These are phyloP conservation scores for Microsporum ferrugineum DNA, from an alignment of 2,329 filamentous ascomycete species.

Conservation along the genomic window DNA sequence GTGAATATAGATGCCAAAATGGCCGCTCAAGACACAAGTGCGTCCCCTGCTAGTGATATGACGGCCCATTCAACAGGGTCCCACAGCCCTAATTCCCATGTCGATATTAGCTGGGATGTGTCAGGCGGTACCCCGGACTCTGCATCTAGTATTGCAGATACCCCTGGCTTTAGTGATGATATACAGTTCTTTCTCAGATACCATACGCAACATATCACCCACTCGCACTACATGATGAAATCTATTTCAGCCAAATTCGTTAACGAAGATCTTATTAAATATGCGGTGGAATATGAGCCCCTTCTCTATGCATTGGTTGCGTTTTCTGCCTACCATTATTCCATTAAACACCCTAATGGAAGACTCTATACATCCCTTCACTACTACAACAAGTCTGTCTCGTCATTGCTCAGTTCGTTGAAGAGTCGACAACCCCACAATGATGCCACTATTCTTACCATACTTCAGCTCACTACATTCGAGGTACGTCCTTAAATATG, in stretches of 20 bases:
- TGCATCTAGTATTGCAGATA: slow-evolving; percentile 17
- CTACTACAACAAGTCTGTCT: slow-evolving; percentile 84
- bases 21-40: slow-evolving; percentile 30
- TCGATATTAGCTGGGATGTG: slow-evolving; percentile 14
- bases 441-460: slow-evolving; percentile 68
- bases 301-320: slow-evolving; percentile 77
- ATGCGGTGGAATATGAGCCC: slow-evolving; percentile 66
- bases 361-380: slow-evolving; percentile 70
- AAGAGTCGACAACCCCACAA: slow-evolving; percentile 59
- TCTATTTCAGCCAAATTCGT: slow-evolving; percentile 63
- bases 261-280: slow-evolving; percentile 54
- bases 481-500: slow-evolving; percentile 51
- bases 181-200: slow-evolving; percentile 69
- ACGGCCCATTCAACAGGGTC: slow-evolving; percentile 29
- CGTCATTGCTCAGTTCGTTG: slow-evolving; percentile 59
- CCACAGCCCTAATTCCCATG: slow-evolving; percentile 18
- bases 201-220: slow-evolving; percentile 63
- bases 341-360: slow-evolving; percentile 57
- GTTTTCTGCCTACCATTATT: slow-evolving; percentile 79
- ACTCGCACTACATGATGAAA: slow-evolving; percentile 72
- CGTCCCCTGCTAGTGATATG: slow-evolving; percentile 42
- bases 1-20: not conserved
- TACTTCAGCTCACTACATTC: slow-evolving; percentile 83
- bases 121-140: slow-evolving; percentile 4
- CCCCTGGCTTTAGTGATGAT: slow-evolving; percentile 44